Evolutionary conservation across 129 eudicot species (phyloP).

Genomic region (Flaveria sonorensis): DNA sequence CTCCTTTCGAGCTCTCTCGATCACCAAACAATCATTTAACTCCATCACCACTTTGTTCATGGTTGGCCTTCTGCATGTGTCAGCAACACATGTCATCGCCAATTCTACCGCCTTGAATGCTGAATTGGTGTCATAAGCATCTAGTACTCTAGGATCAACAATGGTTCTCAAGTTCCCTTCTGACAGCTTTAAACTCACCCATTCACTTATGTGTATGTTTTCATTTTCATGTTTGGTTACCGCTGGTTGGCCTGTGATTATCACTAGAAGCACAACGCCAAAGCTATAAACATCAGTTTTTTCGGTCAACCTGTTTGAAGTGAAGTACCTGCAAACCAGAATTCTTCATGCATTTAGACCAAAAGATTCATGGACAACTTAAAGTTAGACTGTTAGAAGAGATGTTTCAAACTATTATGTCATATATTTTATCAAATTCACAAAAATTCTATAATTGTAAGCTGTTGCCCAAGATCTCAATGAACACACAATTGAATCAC

Average conservation of each 20-base stretch:
- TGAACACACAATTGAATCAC: too few relatives aligned
- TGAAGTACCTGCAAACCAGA: slow-evolving; percentile 34
- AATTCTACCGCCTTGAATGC: slow-evolving; percentile 23
- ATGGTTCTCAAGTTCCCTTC: slow-evolving; percentile 27
- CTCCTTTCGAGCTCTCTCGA: slow-evolving; percentile 18
- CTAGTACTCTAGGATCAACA: slow-evolving; percentile 24
- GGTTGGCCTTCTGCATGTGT: slow-evolving; percentile 22
- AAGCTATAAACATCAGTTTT: slow-evolving; percentile 44
- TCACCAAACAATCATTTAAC: slow-evolving; percentile 24
- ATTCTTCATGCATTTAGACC: slow-evolving; percentile 1
- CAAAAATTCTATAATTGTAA: too few relatives aligned
- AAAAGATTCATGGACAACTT: neutral
- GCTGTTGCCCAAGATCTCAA: too few relatives aligned
- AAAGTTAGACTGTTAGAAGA: too few relatives aligned
- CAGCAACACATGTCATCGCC: slow-evolving; percentile 28
- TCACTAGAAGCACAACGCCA: slow-evolving; percentile 40
- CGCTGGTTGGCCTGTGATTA: slow-evolving; percentile 36
- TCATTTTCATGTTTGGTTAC: slow-evolving; percentile 9
- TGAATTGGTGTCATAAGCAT: slow-evolving; percentile 21
- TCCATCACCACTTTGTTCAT: slow-evolving; percentile 34
- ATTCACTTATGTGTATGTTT: slow-evolving; percentile 19
- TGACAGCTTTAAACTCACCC: slow-evolving; percentile 21
- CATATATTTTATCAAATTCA: too few relatives aligned
- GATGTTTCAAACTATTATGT: too few relatives aligned
- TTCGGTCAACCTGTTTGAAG: slow-evolving; percentile 28